Percentiles rank a stretch among this genome's conserved stretches.
Evolutionary conservation across 768 basidiomycete species (phyloP).

Genomic region (Termitomyces sp.): DNA sequence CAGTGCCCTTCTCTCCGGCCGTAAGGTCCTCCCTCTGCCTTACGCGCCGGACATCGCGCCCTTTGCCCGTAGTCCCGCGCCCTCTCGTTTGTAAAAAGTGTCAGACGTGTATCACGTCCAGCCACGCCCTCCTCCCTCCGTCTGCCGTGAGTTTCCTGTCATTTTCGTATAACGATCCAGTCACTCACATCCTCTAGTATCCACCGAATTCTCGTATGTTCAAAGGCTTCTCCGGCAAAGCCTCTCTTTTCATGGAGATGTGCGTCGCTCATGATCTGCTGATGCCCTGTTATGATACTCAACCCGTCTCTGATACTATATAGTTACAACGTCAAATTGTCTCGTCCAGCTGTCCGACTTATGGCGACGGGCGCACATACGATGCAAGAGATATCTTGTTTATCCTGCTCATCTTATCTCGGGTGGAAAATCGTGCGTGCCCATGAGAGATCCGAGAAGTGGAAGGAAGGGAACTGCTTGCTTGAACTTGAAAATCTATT

Average conservation of each 20-base stretch:
- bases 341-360: slow-evolving; percentile 46
- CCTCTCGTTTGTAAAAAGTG: slow-evolving; percentile 45
- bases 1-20: slow-evolving; percentile 19
- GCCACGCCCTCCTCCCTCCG: slow-evolving; percentile 35
- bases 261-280: slow-evolving; percentile 27
- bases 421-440: slow-evolving; percentile 64
- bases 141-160: slow-evolving; percentile 30
- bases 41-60: slow-evolving; percentile 30
- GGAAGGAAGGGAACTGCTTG: slow-evolving; percentile 59
- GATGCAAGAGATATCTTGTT: slow-evolving; percentile 53
- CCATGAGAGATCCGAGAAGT: slow-evolving; percentile 50
- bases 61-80: slow-evolving; percentile 46
- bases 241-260: slow-evolving; percentile 55
- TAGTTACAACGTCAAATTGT: slow-evolving; percentile 47
- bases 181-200: slow-evolving; percentile 25
- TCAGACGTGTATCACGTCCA: slow-evolving; percentile 40
- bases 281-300: background rate
- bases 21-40: slow-evolving; percentile 3
- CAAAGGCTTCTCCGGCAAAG: slow-evolving; percentile 55
- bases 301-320: slow-evolving; percentile 2
- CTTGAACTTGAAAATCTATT: slow-evolving; percentile 54
- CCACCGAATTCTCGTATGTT: slow-evolving; percentile 44
- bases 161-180: background rate
- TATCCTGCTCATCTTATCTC: slow-evolving; percentile 46
- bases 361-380: slow-evolving; percentile 65